phyloP scores from a whole-genome alignment of 2,329 filamentous ascomycete species.

The Claviceps citrina region DNA sequence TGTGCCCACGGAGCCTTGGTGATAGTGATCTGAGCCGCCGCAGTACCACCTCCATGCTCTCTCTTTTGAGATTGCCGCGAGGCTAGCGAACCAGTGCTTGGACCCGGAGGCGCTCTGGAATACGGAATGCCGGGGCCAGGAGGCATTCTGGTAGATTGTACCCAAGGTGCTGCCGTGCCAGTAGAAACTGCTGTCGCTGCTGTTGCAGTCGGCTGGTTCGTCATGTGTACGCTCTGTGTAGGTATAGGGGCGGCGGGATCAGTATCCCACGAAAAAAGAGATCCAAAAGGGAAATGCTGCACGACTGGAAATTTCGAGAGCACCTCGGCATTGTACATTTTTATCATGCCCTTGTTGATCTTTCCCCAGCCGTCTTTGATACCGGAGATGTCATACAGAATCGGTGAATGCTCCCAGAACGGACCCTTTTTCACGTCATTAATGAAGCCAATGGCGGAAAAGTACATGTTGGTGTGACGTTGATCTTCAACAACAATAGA shows the following conservation, averaged over 20 bases:
- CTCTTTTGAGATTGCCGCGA: constrained; percentile 11
- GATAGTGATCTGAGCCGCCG: constrained; percentile 23
- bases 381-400: constrained; percentile 86
- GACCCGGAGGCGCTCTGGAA: constrained; percentile 20
- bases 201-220: constrained; percentile 30
- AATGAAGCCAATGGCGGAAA: constrained; percentile 90
- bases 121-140: constrained; percentile 24
- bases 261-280: constrained; percentile 60
- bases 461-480: constrained; percentile 68
- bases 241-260: constrained; percentile 44
- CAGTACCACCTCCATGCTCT: constrained; percentile 13
- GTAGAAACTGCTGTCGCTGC: constrained; percentile 2
- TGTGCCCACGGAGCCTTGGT: constrained; percentile 35
- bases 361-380: constrained; percentile 92
- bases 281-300: constrained; percentile 84
- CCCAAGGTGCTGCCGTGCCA: constrained; percentile 31
- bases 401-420: constrained; percentile 94
- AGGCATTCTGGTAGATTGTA: constrained; percentile 25
- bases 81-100: constrained; percentile 14
- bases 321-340: constrained; percentile 97
- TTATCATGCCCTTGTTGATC: constrained; percentile 98
- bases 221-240: constrained; percentile 38
- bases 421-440: constrained; percentile 92
- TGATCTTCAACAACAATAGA: constrained; percentile 47
- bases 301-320: constrained; percentile 94